These are phyloP conservation scores for Gyromitra esculenta DNA, from an alignment of 2,329 filamentous ascomycete genomes.

Conservation along the genomic window DNA sequence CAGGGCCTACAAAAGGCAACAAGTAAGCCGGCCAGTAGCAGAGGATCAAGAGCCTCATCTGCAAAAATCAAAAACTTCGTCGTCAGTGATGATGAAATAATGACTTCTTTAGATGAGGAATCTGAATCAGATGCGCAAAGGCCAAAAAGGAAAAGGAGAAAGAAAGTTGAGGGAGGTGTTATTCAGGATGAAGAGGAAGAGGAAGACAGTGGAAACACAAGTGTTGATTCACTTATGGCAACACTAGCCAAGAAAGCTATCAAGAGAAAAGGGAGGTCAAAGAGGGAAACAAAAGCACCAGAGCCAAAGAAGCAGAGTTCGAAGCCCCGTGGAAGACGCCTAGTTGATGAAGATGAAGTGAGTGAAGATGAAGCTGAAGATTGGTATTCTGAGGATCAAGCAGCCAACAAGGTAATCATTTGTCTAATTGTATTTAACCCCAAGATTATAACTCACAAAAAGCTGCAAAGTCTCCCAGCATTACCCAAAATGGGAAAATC, in stretches of 20 bases:
- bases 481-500: slow-evolving; percentile 26
- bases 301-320: slow-evolving; percentile 35
- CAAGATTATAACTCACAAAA: slow-evolving; percentile 31
- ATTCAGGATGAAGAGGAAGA: slow-evolving; percentile 30
- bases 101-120: slow-evolving; percentile 33
- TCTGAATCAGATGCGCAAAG: slow-evolving; percentile 41
- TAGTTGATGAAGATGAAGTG: slow-evolving; percentile 14
- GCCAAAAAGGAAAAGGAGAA: slow-evolving; percentile 34
- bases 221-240: slow-evolving; percentile 43
- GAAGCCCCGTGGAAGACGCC: slow-evolving; percentile 21
- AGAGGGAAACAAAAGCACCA: slow-evolving; percentile 23
- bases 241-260: slow-evolving; percentile 30
- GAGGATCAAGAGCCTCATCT: slow-evolving; percentile 40
- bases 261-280: slow-evolving; percentile 17
- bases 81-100: slow-evolving; percentile 33
- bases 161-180: slow-evolving; percentile 14
- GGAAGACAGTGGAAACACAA: slow-evolving; percentile 42
- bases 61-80: slow-evolving; percentile 26
- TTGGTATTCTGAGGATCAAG: slow-evolving; percentile 22
- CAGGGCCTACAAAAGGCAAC: slow-evolving; percentile 33
- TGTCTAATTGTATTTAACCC: slow-evolving; percentile 13
- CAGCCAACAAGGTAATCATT: slow-evolving; percentile 36
- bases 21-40: slow-evolving; percentile 34
- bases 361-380: slow-evolving; percentile 28
- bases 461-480: slow-evolving; percentile 18